Percentiles rank a stretch among this genome's conserved stretches.
Conservation (phyloP, 2,329 filamentous ascomycete genomes). For the Aureobasidium musti region DNA sequence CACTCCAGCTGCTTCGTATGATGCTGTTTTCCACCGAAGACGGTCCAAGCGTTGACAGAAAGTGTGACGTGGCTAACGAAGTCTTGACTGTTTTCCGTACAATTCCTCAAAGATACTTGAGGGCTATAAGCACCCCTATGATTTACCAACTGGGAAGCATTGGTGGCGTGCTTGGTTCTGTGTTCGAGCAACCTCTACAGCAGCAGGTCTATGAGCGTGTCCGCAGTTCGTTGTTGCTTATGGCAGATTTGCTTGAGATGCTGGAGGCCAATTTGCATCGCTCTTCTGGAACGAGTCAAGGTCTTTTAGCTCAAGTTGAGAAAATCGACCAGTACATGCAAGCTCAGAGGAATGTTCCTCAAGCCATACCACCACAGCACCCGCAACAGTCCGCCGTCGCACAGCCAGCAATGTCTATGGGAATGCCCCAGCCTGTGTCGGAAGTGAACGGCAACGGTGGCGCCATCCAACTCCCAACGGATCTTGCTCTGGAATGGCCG, state of each 20-base stretch:
- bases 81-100: constrained; percentile 48
- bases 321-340: constrained; percentile 51
- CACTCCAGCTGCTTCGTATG: constrained; percentile 54
- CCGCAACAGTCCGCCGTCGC: neutral
- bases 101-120: constrained; percentile 51
- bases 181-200: constrained; percentile 49
- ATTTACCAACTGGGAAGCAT: constrained; percentile 55
- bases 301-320: constrained; percentile 47
- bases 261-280: constrained; percentile 49
- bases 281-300: constrained; percentile 45
- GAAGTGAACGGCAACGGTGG: neutral
- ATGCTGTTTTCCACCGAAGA: constrained; percentile 41
- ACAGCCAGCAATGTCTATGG: neutral
- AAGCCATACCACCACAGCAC: neutral
- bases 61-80: constrained; percentile 51
- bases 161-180: constrained; percentile 52
- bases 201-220: constrained; percentile 48
- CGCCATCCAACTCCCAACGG: constrained; percentile 2
- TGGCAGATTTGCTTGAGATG: constrained; percentile 52
- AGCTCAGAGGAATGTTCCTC: constrained; percentile 39
- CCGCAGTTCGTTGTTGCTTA: constrained; percentile 46
- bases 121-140: constrained; percentile 53
- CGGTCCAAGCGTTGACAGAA: constrained; percentile 43
- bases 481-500: constrained; percentile 13
- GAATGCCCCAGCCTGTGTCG: neutral